Evolutionary conservation across 2,329 filamentous ascomycete species (phyloP).

Genomic region (Didymellaceae sp.): DNA sequence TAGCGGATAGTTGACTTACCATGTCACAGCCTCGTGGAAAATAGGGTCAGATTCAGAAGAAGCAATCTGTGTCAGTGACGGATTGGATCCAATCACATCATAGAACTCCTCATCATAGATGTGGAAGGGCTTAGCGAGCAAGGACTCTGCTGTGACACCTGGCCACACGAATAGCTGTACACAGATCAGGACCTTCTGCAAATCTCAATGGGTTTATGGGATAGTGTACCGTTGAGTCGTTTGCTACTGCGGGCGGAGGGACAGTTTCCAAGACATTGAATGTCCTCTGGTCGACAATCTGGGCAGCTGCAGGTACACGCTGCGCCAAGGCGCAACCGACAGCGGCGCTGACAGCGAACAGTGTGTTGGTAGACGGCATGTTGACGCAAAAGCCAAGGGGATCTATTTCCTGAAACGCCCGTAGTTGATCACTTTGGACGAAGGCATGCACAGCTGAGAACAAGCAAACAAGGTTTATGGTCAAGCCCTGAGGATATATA

Average conservation of each 20-base stretch:
- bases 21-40: slow-evolving; percentile 35
- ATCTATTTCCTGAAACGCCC: slow-evolving; percentile 10
- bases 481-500: slow-evolving; percentile 12
- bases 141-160: slow-evolving; percentile 27
- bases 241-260: slow-evolving; percentile 26
- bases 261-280: slow-evolving; percentile 31
- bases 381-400: slow-evolving; percentile 3
- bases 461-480: slow-evolving; percentile 4
- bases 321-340: slow-evolving; percentile 23
- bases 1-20: slow-evolving; percentile 9
- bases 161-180: slow-evolving; percentile 31
- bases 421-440: not conserved
- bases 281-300: slow-evolving; percentile 28
- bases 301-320: slow-evolving; percentile 28
- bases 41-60: slow-evolving; percentile 31
- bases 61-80: slow-evolving; percentile 31
- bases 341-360: slow-evolving; percentile 18
- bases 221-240: slow-evolving; percentile 25
- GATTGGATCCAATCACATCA: slow-evolving; percentile 31
- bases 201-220: too few relatives aligned
- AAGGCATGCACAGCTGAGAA: not conserved
- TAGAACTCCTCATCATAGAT: slow-evolving; percentile 36
- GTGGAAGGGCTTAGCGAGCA: slow-evolving; percentile 32
- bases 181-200: slow-evolving; percentile 11
- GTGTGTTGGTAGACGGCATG: slow-evolving; percentile 18